Evolutionary conservation across 768 basidiomycete species (phyloP).

Genomic region (Boletellus ananas): DNA sequence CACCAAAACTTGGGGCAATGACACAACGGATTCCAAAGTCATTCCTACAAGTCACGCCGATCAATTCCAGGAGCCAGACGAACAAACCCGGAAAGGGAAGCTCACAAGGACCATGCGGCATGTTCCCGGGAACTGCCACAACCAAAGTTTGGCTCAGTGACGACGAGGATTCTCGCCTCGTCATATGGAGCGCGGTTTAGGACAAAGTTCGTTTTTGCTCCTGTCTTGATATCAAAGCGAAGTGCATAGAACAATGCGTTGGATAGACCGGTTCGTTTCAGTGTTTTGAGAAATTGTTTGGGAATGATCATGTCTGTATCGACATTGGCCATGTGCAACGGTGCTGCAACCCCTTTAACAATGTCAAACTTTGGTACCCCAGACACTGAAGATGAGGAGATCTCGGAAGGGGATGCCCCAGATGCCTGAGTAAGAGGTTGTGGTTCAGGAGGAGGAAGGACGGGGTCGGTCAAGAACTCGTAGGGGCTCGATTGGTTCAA

Average conservation of each 20-base stretch:
- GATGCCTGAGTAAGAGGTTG: slow-evolving; percentile 34
- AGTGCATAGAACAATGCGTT: slow-evolving; percentile 80
- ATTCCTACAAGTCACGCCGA: slow-evolving; percentile 41
- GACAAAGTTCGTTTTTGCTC: slow-evolving; percentile 79
- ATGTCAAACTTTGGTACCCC: slow-evolving; percentile 60
- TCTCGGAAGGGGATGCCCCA: slow-evolving; percentile 25
- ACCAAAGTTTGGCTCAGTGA: slow-evolving; percentile 86
- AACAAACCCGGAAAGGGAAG: slow-evolving; percentile 11
- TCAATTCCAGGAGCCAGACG: slow-evolving; percentile 1
- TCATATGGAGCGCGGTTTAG: slow-evolving; percentile 79
- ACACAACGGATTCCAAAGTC: slow-evolving; percentile 90
- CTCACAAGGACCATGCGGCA: slow-evolving; percentile 83
- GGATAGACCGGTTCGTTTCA: slow-evolving; percentile 86
- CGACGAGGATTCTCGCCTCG: slow-evolving; percentile 74
- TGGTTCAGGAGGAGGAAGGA: slow-evolving; percentile 52
- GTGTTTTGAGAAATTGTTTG: slow-evolving; percentile 89
- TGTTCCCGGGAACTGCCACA: slow-evolving; percentile 90
- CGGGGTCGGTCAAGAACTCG: slow-evolving; percentile 75
- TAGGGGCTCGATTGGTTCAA: slow-evolving; percentile 68
- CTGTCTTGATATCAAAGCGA: slow-evolving; percentile 73
- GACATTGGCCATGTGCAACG: slow-evolving; percentile 78
- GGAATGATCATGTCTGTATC: slow-evolving; percentile 96
- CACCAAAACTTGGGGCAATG: slow-evolving; percentile 86
- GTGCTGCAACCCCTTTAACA: slow-evolving; percentile 72
- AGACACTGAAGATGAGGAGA: slow-evolving; percentile 45